Percentiles rank a stretch among this genome's conserved stretches.
Conservation (phyloP, 345 rosid species). For the Tarenaya hassleriana region DNA sequence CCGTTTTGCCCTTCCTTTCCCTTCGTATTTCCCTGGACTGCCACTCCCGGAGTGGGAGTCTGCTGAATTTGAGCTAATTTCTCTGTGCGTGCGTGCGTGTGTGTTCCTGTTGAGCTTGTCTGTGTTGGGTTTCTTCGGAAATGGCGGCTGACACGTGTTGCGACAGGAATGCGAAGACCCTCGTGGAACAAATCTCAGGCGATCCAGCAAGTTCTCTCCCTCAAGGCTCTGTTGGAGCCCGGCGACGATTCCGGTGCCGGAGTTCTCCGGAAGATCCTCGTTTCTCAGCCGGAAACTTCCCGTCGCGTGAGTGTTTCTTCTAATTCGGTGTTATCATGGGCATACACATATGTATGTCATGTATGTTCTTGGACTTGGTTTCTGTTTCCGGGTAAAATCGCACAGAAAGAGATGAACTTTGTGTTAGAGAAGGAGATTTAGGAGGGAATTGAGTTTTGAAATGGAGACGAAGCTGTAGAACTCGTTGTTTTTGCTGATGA, state of each 20-base stretch:
- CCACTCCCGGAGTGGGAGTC: constrained; percentile 8
- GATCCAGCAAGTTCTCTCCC: constrained; percentile 91
- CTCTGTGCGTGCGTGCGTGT: neutral
- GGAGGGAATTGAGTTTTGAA: neutral
- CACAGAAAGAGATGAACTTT: neutral
- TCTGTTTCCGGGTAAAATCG: neutral
- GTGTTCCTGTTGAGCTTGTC: neutral
- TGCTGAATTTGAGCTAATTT: neutral
- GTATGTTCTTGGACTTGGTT: neutral
- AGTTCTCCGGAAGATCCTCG: constrained; percentile 53
- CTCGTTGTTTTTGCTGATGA: neutral
- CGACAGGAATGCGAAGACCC: constrained; percentile 87
- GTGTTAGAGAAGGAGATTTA: neutral
- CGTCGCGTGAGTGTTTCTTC: constrained; percentile 35
- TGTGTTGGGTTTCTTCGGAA: neutral
- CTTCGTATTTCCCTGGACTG: constrained; percentile 25
- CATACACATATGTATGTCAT: neutral
- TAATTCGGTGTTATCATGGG: too few relatives aligned
- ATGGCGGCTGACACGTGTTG: constrained; percentile 46
- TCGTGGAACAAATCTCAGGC: constrained; percentile 99
- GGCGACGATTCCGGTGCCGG: constrained; percentile 64
- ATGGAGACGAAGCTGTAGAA: neutral
- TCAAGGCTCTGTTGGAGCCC: constrained; percentile 68
- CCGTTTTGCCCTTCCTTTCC: constrained; percentile 16
- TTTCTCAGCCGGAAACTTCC: constrained; percentile 34